Evolutionary conservation across 176 grass and related monocot species (phyloP), one percentile per base, ranked within the genome.

Genomic region (Olyra latifolia): DNA sequence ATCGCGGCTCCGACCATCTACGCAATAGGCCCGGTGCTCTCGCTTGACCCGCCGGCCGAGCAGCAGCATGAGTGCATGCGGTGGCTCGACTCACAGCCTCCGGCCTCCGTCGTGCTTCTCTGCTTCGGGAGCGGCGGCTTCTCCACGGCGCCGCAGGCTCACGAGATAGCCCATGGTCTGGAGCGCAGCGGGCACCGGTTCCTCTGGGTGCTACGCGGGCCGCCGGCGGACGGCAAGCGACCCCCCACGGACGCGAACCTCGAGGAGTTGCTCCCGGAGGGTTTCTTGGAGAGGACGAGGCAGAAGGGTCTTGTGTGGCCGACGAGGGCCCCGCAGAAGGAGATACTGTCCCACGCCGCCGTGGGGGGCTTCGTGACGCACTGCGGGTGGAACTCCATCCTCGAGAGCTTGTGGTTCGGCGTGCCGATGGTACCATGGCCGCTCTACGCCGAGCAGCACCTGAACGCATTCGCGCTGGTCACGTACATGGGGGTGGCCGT

Each of bases 291-390:
- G 46, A 27, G 66, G 72, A 90, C 74, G 0, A 20, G 44, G 52
- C 52, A 19, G 10, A 40, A 25, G 40, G 84, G 83, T 0, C 44
- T 87, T 16, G 73, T 90, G 60, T 90, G 87, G 87, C 75, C 81
- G 53, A 20, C 69, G 11, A 75, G 69, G 87, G 82, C 87, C 14
- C 87, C 87, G 61, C 87, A 89, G 60, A 80, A 30, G 53, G 82
- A 70, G 52, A 61, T 89, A 12, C 82, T 89, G 0, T 69, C 87
- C 2, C 87, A 89, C 87, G 30, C 43, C n/a, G 77, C 77, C 32
- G 77, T 81, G 1, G 87, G 82, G 20, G 87, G 82, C 7, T 92
- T 95, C 72, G 74, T 93, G 4, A 93, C 91, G 23, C 90, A 93
- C 68, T 80, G 75, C 49, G 90, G 90, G 10, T 92, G 82, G 90